A percentile compares a stretch with the other conserved stretches of the same genome.
phyloP scores from a whole-genome alignment of 2,329 filamentous ascomycete genomes.

The Trichoderma citrinoviride region DNA sequence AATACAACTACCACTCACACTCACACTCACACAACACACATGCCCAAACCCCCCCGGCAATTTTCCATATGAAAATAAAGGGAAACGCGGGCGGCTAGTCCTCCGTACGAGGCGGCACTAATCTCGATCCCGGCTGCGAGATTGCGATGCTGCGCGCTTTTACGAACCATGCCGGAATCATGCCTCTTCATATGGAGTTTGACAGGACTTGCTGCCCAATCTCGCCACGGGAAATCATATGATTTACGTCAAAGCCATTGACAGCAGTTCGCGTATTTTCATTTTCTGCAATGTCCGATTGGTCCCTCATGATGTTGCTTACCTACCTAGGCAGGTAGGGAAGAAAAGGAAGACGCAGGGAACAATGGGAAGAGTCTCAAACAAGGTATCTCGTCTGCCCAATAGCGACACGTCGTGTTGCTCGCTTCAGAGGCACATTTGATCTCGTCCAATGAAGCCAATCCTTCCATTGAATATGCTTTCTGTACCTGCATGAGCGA shows the following conservation, averaged over 20 bases:
- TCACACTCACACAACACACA: background rate
- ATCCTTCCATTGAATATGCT: background rate
- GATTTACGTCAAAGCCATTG: background rate
- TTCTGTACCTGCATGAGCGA: conserved; percentile 3
- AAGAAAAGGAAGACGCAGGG: background rate
- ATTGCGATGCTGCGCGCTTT: conserved; percentile 19
- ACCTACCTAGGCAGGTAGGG: too few relatives aligned
- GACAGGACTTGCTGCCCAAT: background rate
- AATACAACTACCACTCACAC: background rate
- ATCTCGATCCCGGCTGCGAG: conserved; percentile 19
- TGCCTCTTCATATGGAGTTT: background rate
- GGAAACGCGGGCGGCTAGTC: conserved; percentile 15
- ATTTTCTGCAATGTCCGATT: too few relatives aligned
- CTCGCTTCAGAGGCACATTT: background rate
- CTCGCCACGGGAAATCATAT: conserved; percentile 8
- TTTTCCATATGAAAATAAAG: too few relatives aligned
- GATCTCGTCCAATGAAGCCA: background rate
- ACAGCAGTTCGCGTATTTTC: too few relatives aligned
- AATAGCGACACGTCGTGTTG: background rate
- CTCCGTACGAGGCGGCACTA: background rate
- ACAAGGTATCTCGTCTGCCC: background rate
- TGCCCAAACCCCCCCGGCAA: background rate
- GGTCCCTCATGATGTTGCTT: too few relatives aligned
- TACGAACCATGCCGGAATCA: background rate
- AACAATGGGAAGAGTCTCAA: too few relatives aligned